Conservation (phyloP, 257 asterid genomes). For the Solanum piurae region DNA sequence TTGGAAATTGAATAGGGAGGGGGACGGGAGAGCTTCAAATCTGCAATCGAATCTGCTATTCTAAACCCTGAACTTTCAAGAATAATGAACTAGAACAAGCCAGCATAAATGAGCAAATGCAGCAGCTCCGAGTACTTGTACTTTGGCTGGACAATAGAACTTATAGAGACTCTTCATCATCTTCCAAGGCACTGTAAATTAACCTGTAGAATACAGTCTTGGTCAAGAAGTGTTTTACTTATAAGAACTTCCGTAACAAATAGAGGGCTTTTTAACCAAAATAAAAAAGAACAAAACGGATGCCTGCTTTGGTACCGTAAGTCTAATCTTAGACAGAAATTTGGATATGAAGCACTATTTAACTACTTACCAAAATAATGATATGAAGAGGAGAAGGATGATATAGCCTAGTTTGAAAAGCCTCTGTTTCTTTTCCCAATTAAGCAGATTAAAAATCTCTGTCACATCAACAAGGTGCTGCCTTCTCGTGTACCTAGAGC, state of each 20-base stretch:
- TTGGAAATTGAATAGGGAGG: background rate
- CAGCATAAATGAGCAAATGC: background rate
- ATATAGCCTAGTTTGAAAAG: constrained; percentile 78
- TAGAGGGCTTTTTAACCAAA: background rate
- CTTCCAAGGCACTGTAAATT: constrained; percentile 79
- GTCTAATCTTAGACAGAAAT: background rate
- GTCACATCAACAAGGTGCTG: constrained; percentile 87
- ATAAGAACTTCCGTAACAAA: background rate
- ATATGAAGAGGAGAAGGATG: constrained; percentile 58
- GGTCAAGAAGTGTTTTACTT: background rate
- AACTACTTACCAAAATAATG: constrained; percentile 78
- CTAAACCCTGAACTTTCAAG: background rate
- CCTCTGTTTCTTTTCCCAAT: constrained; percentile 80
- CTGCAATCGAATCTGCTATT: background rate
- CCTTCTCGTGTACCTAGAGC: constrained; percentile 45
- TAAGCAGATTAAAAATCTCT: constrained; percentile 78
- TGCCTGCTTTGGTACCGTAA: background rate
- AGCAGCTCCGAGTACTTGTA: background rate
- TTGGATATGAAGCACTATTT: background rate
- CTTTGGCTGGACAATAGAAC: background rate
- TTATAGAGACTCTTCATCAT: constrained; percentile 32
- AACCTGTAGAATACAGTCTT: constrained; percentile 33
- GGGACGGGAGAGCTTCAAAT: background rate
- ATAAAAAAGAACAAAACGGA: background rate
- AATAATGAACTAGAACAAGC: background rate